Base-by-base conservation (phyloP, 2,329 filamentous ascomycete genomes). In the Teratosphaeria nubilosa region DNA sequence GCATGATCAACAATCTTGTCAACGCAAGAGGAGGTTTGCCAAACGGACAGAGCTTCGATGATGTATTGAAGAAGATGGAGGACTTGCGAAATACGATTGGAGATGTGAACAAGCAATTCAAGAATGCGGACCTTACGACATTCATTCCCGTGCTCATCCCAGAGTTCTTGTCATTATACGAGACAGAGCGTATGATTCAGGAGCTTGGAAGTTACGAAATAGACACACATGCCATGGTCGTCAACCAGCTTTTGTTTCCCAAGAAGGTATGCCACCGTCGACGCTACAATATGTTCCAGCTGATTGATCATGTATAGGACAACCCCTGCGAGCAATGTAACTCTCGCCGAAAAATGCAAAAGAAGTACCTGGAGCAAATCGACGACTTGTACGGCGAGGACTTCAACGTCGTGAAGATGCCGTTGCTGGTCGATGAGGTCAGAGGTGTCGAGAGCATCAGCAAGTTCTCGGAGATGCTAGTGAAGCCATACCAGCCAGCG, bases 121-220 rank as follows among this genome's bases (percentile, higher is more conserved):
- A 99, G 80, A 89, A 99, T 72, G 86, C 94, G 58, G 87, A 91
- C 65, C 83, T 96, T 68, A 96, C 91, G 24, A 99, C 94, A 0
- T 99, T 99, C 70, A 91, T 99, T 56, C 97, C 94, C 73, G 94
- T 99, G 61, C 96, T 94, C 75, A 99, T 99, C 73, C 90, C 94
- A 56, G 94, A 99, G 76, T 99, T 99, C 78, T 76, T 99, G 68
- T 91, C 87, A 41, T 81, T 99, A 56, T 99, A 99, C 78, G 94
- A 99, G 81, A 99, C 94, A 62, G 94, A 99, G 80, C 88, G 94
- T 69, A 97, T 99, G 94, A 97, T 99, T 68, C 94, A 99, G 80
- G 94, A 99, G 78, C 80, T 99, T 61, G 86, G 90, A 53, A 88
- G 83, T 73, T 99, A 96, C 77, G 80, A 87, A 70, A 99, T 99